These are phyloP conservation scores for Tulasnella sp. DNA, from an alignment of 768 basidiomycete genomes.

Conservation along the genomic window DNA sequence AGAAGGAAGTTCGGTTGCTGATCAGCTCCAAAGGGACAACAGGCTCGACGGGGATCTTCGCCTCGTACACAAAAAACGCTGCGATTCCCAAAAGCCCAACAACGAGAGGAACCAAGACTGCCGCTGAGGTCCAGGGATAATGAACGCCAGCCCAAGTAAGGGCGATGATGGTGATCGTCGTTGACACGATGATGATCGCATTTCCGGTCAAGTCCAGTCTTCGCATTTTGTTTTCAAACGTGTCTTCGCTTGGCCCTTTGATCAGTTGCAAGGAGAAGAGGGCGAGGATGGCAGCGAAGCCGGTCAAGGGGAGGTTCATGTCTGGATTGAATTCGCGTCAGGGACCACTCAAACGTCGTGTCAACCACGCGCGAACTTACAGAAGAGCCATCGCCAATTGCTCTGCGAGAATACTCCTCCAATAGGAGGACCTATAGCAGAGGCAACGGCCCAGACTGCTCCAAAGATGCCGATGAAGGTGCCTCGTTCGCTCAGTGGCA, in stretches of 20 bases:
- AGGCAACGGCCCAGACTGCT: slow-evolving; percentile 44
- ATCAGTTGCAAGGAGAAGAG: neutral
- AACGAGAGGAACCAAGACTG: slow-evolving; percentile 50
- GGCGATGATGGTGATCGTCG: slow-evolving; percentile 48
- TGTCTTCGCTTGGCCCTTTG: neutral
- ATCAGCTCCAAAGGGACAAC: slow-evolving; percentile 43
- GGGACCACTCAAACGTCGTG: neutral
- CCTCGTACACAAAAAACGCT: slow-evolving; percentile 29
- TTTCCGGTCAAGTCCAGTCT: slow-evolving; percentile 38
- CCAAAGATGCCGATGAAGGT: slow-evolving; percentile 47
- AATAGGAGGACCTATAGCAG: slow-evolving; percentile 34
- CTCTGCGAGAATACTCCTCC: slow-evolving; percentile 46
- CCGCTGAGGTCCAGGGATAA: slow-evolving; percentile 49
- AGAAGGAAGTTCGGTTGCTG: slow-evolving; percentile 44
- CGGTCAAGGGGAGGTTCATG: neutral
- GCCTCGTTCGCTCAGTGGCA: slow-evolving; percentile 54
- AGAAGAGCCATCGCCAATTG: slow-evolving; percentile 53
- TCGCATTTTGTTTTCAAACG: neutral
- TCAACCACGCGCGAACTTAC: neutral
- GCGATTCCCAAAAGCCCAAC: slow-evolving; percentile 47
- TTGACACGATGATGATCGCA: slow-evolving; percentile 40
- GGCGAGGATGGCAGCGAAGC: neutral
- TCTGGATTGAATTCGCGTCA: neutral
- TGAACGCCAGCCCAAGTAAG: slow-evolving; percentile 51
- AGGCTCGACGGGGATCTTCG: neutral